A percentile compares a stretch with the other conserved stretches of the same genome.
Conservation (phyloP, 805 yeast genomes). For the Ogataea nakhonphanomensis region DNA sequence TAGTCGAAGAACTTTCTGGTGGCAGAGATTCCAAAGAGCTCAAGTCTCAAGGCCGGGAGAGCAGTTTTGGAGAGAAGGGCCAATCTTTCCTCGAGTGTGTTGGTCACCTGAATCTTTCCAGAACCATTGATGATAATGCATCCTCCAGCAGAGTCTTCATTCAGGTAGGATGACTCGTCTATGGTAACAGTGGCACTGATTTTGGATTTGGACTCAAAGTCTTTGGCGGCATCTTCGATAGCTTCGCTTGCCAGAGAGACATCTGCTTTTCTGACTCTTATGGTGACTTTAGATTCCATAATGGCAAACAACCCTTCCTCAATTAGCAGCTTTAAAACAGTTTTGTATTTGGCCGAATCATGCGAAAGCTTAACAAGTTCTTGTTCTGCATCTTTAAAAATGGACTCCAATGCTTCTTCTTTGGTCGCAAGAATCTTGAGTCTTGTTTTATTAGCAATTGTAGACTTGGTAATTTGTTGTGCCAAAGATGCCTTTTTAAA, state of each 20-base stretch:
- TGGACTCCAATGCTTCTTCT: constrained; percentile 70
- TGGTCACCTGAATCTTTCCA: constrained; percentile 85
- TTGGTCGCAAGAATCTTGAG: constrained; percentile 84
- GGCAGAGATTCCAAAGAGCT: constrained; percentile 79
- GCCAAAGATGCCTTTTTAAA: constrained; percentile 88
- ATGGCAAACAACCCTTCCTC: constrained; percentile 72
- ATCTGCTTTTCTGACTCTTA: constrained; percentile 69
- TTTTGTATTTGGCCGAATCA: constrained; percentile 58
- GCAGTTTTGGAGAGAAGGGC: constrained; percentile 77
- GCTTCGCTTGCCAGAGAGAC: constrained; percentile 58
- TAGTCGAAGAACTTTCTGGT: constrained; percentile 90
- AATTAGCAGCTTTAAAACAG: constrained; percentile 70
- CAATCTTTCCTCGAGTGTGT: constrained; percentile 93
- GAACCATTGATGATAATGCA: constrained; percentile 62
- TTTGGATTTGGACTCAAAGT: constrained; percentile 61
- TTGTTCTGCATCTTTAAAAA: constrained; percentile 66
- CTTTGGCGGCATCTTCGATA: constrained; percentile 54
- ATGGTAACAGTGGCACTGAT: constrained; percentile 52
- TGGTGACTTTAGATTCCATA: constrained; percentile 63
- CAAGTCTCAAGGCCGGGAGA: constrained; percentile 88
- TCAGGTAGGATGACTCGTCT: constrained; percentile 55
- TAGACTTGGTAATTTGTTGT: constrained; percentile 93
- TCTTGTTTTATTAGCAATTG: constrained; percentile 93
- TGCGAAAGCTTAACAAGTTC: constrained; percentile 58
- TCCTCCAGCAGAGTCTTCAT: constrained; percentile 78